phyloP scores from a whole-genome alignment of 495 filamentous ascomycete species.

The Hyaloscypha bicolor region DNA sequence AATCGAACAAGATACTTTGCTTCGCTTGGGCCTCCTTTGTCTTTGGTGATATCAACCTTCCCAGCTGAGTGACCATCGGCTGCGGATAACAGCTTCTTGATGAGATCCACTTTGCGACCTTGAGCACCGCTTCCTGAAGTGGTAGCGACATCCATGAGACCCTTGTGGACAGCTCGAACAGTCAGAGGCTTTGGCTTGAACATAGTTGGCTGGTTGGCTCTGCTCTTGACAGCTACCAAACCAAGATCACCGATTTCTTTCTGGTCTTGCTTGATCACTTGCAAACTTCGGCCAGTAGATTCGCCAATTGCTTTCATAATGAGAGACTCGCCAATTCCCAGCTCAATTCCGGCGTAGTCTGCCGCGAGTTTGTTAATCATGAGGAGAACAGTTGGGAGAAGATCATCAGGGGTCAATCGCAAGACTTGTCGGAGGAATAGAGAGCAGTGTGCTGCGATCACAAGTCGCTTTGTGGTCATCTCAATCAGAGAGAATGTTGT shows the following conservation, averaged over 20 bases:
- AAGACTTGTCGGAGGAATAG: conserved; percentile 91
- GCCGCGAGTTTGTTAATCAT: conserved; percentile 99
- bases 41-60: conserved; percentile 85
- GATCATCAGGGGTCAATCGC: conserved; percentile 83
- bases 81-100: conserved; percentile 90
- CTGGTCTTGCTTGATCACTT: conserved; percentile 90
- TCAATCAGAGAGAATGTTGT: conserved; percentile 93
- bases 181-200: conserved; percentile 94
- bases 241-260: conserved; percentile 95
- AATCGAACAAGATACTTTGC: conserved; percentile 93
- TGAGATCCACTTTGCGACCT: conserved; percentile 85
- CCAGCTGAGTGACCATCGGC: conserved; percentile 72
- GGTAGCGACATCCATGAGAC: conserved; percentile 85
- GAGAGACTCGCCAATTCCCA: conserved; percentile 94
- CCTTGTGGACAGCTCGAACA: conserved; percentile 82
- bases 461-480: conserved; percentile 85
- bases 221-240: conserved; percentile 90
- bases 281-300: conserved; percentile 82
- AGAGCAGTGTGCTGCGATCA: conserved; percentile 85
- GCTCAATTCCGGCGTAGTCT: conserved; percentile 92
- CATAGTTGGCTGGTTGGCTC: conserved; percentile 93
- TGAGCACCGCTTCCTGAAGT: conserved; percentile 86
- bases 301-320: conserved; percentile 99
- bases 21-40: conserved; percentile 93
- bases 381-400: conserved; percentile 83